Evolutionary conservation across 2,329 filamentous ascomycete species (phyloP), one percentile per base, ranked within the genome.

Genomic region (Lojkania enalia): DNA sequence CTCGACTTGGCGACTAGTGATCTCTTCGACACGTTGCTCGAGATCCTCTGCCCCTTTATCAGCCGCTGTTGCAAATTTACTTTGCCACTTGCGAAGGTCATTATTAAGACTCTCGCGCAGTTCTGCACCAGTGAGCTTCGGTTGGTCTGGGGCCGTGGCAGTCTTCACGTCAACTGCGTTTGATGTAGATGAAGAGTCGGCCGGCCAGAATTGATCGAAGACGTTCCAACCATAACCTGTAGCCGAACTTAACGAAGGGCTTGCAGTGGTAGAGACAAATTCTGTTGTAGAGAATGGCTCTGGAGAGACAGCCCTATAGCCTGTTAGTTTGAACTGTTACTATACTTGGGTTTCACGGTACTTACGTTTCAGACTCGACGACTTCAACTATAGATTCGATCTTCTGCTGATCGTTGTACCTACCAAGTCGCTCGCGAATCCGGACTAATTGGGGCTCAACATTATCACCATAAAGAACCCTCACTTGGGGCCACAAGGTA

Each of bases 401-500:
- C 55, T 82, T 84, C 64, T 81, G 82, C 15, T 82, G 82, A 57
- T 81, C 78, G 53, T 78, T 84, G 70, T 90, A 88, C 36, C 87
- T 79, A 30, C 90, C 91, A 9, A 99, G 80, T 35, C 91, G 85
- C 73, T 96, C 87, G 11, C 89, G 88, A 60, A 99, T 97, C 60
- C 90, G 89, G 44, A 92, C 82, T 12, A 99, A 79, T 70, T 99
- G 95, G 12, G 95, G 95, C 72, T 97, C 91, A 3, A 99, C 91
- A 58, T 95, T 96, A 63, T 96, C 85, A 9, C 85, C 82, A 63
- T 97, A 97, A 4, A 96, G 74, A 12, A 87, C 79, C 19, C 87
- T 83, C 9, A 96, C 52, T 53, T 87, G 85, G 2, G 92, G 92
- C 86, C 88, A 94, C 13, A 97, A 75, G 2, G 84, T 85, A 35